phyloP scores from a whole-genome alignment of 2,329 filamentous ascomycete genomes.

The Sporothrix brunneoviolacea region DNA sequence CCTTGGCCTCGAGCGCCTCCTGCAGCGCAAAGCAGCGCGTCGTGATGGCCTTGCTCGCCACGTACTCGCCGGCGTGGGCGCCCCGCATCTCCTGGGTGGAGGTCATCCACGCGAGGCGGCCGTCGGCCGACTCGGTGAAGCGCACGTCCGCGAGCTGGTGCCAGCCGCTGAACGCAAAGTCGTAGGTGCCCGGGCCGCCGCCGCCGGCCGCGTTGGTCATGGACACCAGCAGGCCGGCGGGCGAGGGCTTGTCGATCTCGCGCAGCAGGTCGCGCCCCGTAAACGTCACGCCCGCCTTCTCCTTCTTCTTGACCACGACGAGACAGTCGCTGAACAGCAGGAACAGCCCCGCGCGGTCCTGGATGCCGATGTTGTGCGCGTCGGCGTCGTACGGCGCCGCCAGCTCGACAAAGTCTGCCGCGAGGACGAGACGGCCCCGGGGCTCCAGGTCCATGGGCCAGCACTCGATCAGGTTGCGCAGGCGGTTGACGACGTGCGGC shows the following conservation, averaged over 20 bases:
- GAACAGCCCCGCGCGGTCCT: conserved; percentile 60
- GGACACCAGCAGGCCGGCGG: conserved; percentile 54
- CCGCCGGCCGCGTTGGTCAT: conserved; percentile 59
- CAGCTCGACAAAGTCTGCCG: conserved; percentile 73
- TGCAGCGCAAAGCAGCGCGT: conserved; percentile 65
- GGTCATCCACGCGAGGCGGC: conserved; percentile 60
- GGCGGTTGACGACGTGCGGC: conserved; percentile 63
- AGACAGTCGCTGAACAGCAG: conserved; percentile 80
- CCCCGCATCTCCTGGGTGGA: conserved; percentile 53
- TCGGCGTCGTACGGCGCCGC: conserved; percentile 57
- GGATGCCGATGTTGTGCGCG: conserved; percentile 36
- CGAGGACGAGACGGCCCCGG: conserved; percentile 70
- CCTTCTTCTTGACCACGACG: conserved; percentile 71
- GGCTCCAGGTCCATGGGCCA: conserved; percentile 71
- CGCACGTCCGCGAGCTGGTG: conserved; percentile 62
- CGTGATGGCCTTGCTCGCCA: conserved; percentile 46
- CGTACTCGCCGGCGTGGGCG: conserved; percentile 40
- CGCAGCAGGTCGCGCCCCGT: conserved; percentile 73
- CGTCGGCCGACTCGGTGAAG: conserved; percentile 64
- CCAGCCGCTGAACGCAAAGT: conserved; percentile 70
- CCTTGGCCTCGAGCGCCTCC: conserved; percentile 71
- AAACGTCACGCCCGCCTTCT: conserved; percentile 53
- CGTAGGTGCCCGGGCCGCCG: conserved; percentile 55
- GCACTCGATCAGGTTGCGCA: conserved; percentile 68
- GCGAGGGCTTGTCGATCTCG: conserved; percentile 75